These are phyloP conservation scores for Heterococcus sp. DNA, from an alignment of 108 stramenopile genomes.

Conservation along the genomic window DNA sequence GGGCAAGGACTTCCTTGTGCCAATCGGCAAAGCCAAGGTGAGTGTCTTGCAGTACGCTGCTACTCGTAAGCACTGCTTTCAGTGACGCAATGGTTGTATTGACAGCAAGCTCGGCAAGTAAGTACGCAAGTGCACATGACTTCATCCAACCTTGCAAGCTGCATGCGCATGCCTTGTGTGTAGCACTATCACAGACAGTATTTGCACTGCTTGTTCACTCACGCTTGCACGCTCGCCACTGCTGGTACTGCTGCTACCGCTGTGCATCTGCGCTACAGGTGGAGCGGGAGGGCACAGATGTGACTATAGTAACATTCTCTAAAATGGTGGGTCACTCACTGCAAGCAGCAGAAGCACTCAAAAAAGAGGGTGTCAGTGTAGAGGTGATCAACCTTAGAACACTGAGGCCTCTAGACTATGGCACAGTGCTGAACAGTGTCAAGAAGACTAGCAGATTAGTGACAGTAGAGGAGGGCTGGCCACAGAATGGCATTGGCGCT, in stretches of 20 bases:
- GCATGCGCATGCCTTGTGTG: no score
- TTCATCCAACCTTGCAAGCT: no score
- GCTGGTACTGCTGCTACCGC: neutral
- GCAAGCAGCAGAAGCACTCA: conserved; percentile 84
- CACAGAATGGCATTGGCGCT: conserved; percentile 90
- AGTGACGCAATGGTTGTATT: no score
- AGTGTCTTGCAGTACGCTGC: no score
- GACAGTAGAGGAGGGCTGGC: conserved; percentile 86
- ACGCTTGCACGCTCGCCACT: neutral
- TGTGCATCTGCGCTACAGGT: no score
- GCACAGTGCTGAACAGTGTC: conserved; percentile 82
- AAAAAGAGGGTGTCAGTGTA: conserved; percentile 70
- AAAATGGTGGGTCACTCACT: conserved; percentile 81
- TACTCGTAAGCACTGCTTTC: no score
- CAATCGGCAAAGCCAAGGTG: conserved; percentile 64
- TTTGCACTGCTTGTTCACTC: no score
- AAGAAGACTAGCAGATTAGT: conserved; percentile 94
- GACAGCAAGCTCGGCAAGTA: no score
- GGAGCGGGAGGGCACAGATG: conserved; percentile 75
- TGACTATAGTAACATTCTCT: conserved; percentile 89
- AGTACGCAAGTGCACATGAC: no score
- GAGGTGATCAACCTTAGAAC: conserved; percentile 90
- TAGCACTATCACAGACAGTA: no score
- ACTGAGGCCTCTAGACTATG: conserved; percentile 90
- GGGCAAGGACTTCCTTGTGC: conserved; percentile 79